Base-by-base conservation (phyloP, 2,329 filamentous ascomycete genomes). In the Fonsecaea nubica region DNA sequence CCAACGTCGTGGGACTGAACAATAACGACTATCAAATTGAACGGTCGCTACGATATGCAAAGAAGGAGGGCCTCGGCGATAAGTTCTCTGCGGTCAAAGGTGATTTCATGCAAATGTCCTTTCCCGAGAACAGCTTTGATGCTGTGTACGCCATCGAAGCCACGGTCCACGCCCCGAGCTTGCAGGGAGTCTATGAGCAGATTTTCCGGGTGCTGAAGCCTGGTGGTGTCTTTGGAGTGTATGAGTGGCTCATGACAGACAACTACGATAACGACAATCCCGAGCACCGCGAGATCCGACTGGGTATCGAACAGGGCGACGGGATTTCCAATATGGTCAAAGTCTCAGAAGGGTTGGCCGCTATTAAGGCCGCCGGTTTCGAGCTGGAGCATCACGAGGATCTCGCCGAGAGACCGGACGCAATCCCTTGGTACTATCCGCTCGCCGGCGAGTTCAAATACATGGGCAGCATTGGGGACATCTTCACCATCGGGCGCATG, bases 1-100 rank as follows among this genome's bases (percentile, higher is more conserved):
- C 88, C 74, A 92, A 97, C 74, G 87, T 98, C 70, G 90, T 92
- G 30, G 95, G 95, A 52, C 82, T 98, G 78, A 99, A 98, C 88
- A 98, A 97, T 88, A 98, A 98, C 81, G 92, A 97, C 82, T 99
- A 99, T 84, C 95, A 98, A 83, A 97, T 98, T 72, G 88, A 97
- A 78, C 92, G 95, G 72, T 94, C 93, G n/a, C 93, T 89, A 13
- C 84, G 86, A 62, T 97, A 97, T 77, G 92, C 93, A 2, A 81
- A 86, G 69, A 92, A 92, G 80, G 92, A 96, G 81, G 89, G 90
- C 59, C 83, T 98, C 60, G 85, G 89, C 1, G 80, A 92, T 75
- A 92, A 97, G 82, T 83, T 97, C 72, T 86, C 85, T 70, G 98
- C 92, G 75, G 90, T 92, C 76, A 97, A 98, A 86, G 94, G 93